Percentiles rank a stretch among this genome's conserved stretches.
Conservation (phyloP, 2,329 filamentous ascomycete species). For the Hyphodiscus sp. region DNA sequence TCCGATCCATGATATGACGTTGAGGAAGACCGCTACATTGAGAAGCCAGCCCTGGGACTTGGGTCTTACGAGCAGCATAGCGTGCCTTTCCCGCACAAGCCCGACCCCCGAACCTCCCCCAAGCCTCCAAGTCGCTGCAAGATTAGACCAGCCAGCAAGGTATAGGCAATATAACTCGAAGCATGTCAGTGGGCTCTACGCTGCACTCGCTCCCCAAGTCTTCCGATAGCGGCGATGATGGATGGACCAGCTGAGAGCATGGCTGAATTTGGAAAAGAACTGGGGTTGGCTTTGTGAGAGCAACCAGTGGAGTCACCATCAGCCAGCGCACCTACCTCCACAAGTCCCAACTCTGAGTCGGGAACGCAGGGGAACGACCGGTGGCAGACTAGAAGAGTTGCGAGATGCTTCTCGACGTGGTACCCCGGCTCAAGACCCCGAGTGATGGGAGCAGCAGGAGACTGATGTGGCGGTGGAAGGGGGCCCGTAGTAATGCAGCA, state of each 20-base stretch:
- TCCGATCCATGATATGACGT: constrained; percentile 9
- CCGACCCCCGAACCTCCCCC: too few species aligned
- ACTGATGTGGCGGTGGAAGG: too few species aligned
- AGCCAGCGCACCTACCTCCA: constrained; percentile 1
- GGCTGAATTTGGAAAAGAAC: constrained; percentile 1
- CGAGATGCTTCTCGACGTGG: too few species aligned
- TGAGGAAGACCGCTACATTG: constrained; percentile 9
- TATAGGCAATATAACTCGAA: constrained; percentile 5
- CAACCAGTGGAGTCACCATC: constrained; percentile 1
- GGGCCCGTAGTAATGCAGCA: too few species aligned
- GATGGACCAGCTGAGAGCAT: constrained; percentile 6
- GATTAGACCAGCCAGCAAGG: constrained; percentile 4
- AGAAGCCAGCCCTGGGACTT: constrained; percentile 7
- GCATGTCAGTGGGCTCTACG: constrained; percentile 1
- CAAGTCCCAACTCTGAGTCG: constrained; percentile 6
- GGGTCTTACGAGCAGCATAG: constrained; percentile 6
- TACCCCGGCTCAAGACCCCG: too few species aligned
- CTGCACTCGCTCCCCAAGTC: constrained; percentile 1
- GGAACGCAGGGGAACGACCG: too few species aligned
- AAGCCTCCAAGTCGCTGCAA: too few species aligned
- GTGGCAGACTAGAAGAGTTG: too few species aligned
- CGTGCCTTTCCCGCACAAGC: constrained; percentile 10
- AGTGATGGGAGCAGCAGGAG: too few species aligned
- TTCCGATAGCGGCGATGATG: constrained; percentile 1
- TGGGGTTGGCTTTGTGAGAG: constrained; percentile 2